Evolutionary conservation across 2,329 filamentous ascomycete species (phyloP).

Genomic region (Cadophora malorum): DNA sequence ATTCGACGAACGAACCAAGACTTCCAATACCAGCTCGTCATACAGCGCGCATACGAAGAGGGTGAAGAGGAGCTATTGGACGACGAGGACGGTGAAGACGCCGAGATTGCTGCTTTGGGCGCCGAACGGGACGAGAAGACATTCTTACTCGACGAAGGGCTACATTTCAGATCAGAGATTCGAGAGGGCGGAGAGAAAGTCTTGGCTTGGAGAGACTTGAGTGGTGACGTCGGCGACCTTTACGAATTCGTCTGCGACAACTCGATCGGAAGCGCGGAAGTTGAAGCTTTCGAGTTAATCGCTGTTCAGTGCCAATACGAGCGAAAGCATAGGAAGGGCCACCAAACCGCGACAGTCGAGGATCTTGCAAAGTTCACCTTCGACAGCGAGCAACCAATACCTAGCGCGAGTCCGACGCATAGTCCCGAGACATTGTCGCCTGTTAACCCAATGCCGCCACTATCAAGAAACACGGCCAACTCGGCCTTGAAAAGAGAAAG

Average conservation of each 20-base stretch:
- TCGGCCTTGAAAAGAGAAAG: constrained; percentile 49
- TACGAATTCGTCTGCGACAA: constrained; percentile 96
- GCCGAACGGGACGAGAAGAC: constrained; percentile 95
- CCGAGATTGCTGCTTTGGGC: constrained; percentile 73
- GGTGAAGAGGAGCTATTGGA: constrained; percentile 91
- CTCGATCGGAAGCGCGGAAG: constrained; percentile 71
- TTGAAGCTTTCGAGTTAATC: constrained; percentile 80
- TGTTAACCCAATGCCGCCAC: constrained; percentile 37
- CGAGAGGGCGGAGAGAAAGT: constrained; percentile 83
- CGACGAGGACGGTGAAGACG: constrained; percentile 88
- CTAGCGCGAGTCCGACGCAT: constrained; percentile 64
- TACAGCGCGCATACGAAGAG: constrained; percentile 96
- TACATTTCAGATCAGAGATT: constrained; percentile 86
- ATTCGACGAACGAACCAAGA: constrained; percentile 94
- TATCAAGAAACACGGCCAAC: constrained; percentile 50
- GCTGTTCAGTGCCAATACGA: constrained; percentile 97
- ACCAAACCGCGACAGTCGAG: constrained; percentile 79
- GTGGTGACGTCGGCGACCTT: constrained; percentile 91
- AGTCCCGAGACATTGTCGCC: constrained; percentile 55
- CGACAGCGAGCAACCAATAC: constrained; percentile 66
- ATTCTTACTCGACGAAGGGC: constrained; percentile 89
- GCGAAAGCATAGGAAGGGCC: constrained; percentile 83
- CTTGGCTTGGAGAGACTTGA: constrained; percentile 93
- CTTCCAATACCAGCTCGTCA: constrained; percentile 95
- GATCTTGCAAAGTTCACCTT: constrained; percentile 88